These are phyloP conservation scores for Populus hybrid DNA, from an alignment of 441 rosid genomes.

Conservation along the genomic window DNA sequence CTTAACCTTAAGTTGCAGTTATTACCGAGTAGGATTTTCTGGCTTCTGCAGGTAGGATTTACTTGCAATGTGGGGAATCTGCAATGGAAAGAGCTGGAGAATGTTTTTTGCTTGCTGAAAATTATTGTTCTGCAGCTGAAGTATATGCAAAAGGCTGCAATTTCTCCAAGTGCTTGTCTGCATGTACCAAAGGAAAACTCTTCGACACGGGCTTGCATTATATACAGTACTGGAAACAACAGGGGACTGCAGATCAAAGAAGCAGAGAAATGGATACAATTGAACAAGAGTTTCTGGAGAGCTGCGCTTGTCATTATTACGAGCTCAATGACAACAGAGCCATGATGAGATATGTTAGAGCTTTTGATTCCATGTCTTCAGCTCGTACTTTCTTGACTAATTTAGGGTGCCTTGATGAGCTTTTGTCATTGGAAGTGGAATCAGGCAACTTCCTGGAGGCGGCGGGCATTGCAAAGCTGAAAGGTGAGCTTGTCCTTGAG, in stretches of 20 bases:
- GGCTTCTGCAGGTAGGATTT: conserved; percentile 32
- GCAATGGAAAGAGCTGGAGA: conserved; percentile 38
- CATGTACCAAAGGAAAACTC: conserved; percentile 36
- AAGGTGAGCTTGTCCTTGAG: conserved; percentile 31
- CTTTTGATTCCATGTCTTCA: conserved; percentile 26
- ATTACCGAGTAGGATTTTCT: no score
- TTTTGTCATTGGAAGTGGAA: conserved; percentile 41
- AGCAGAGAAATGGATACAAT: conserved; percentile 27
- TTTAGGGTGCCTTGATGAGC: conserved; percentile 38
- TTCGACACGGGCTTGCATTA: conserved; percentile 40
- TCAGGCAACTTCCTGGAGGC: conserved; percentile 42
- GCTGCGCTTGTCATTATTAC: conserved; percentile 33
- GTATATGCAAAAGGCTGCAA: conserved; percentile 33
- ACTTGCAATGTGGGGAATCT: conserved; percentile 41
- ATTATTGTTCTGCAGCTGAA: conserved; percentile 42
- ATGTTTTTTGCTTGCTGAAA: conserved; percentile 38
- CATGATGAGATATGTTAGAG: conserved; percentile 44
- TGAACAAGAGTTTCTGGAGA: conserved; percentile 40
- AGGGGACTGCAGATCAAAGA: conserved; percentile 15
- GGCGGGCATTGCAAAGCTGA: conserved; percentile 37
- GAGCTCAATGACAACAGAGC: conserved; percentile 24
- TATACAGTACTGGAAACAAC: conserved; percentile 38
- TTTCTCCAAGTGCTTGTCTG: conserved; percentile 35
- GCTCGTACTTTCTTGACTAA: conserved; percentile 31
- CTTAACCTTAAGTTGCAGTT: no score